Base-by-base conservation (phyloP, 2,329 filamentous ascomycete genomes). In the Lasiodiplodia sp. region DNA sequence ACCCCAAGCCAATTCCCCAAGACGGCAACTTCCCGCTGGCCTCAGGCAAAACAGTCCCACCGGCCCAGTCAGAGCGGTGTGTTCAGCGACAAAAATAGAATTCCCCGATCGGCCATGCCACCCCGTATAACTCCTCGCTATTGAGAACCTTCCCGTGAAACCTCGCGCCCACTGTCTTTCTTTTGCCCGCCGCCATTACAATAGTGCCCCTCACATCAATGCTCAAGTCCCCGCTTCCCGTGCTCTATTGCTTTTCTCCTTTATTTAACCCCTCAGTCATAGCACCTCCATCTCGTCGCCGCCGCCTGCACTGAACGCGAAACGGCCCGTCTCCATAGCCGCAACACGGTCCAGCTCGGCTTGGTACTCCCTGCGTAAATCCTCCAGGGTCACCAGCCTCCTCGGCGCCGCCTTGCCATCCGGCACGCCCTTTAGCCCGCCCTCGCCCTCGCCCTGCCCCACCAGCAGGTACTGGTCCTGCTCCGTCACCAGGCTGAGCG, bases 301-400 rank as follows among this genome's bases (percentile, higher is more conserved):
- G 38, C 28, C 66, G 12, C 25, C 72, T 72, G 79, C 81, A 51
- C 81, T 85, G 77, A 97, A 92, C 18, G 92, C 91, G 84, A 96
- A 97, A 77, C 96, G 89, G 69, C 96, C 94, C 76, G 92, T 92
- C 80, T 96, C 90, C 78, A 97, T 94, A 66, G 92, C 91, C 65
- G 91, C 92, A 73, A 96, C 91, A 71, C 93, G 87, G 80, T 99
- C 96, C 75, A 99, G 82, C 80, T 98, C 94, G 28, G 87, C 88
- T 81, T 97, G 92, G 78, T 97, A 99, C 77, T 95, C 92, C 79
- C 91, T 93, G 75, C 94, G 87, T 65, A 98, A 84, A 78, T 97
- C 94, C 37, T 91, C 91, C 67, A 99, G 82, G 38, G 93, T 97
- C 18, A 98, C 87, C 44, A 98, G 89, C 77, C 88, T 91, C 70